phyloP scores from a whole-genome alignment of 352 stramenopile genomes.

The Pythium pyrilobum region DNA sequence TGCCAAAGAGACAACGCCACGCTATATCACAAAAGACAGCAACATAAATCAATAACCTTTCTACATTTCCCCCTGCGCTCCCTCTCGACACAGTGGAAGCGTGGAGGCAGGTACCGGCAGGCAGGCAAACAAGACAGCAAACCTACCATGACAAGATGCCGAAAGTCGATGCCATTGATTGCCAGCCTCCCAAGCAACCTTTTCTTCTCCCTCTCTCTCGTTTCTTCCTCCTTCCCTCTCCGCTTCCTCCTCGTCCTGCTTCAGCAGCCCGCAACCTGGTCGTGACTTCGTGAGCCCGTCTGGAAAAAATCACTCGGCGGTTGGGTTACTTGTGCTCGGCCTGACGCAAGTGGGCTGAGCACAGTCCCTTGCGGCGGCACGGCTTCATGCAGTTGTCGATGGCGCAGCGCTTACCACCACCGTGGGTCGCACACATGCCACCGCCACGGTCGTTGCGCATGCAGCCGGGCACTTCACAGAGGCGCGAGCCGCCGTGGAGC shows the following conservation, averaged over 20 bases:
- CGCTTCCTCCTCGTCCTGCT: constrained; percentile 4
- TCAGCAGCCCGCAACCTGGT: constrained; percentile 21
- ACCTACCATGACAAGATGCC: constrained; percentile 27
- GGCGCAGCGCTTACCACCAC: constrained; percentile 78
- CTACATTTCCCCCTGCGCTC: not conserved
- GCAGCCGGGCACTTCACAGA: constrained; percentile 77
- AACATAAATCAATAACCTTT: constrained; percentile 22
- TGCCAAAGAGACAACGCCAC: constrained; percentile 11
- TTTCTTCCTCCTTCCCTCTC: constrained; percentile 8
- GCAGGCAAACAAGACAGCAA: constrained; percentile 19
- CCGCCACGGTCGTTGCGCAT: constrained; percentile 83
- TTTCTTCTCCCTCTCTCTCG: constrained; percentile 16
- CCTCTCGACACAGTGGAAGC: constrained; percentile 12
- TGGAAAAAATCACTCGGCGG: constrained; percentile 6
- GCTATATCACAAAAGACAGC: constrained; percentile 17
- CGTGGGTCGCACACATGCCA: constrained; percentile 71
- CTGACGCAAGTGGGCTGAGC: constrained; percentile 69
- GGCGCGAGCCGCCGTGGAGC: constrained; percentile 74
- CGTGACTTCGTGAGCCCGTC: constrained; percentile 20
- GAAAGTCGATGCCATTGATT: constrained; percentile 28
- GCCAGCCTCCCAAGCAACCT: constrained; percentile 18
- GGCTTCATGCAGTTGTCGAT: constrained; percentile 64
- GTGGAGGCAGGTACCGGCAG: not conserved
- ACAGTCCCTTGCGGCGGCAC: constrained; percentile 77
- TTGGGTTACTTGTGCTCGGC: constrained; percentile 20